Conservation (phyloP, 106 monocot species). For the Dendrobium huoshanense region DNA sequence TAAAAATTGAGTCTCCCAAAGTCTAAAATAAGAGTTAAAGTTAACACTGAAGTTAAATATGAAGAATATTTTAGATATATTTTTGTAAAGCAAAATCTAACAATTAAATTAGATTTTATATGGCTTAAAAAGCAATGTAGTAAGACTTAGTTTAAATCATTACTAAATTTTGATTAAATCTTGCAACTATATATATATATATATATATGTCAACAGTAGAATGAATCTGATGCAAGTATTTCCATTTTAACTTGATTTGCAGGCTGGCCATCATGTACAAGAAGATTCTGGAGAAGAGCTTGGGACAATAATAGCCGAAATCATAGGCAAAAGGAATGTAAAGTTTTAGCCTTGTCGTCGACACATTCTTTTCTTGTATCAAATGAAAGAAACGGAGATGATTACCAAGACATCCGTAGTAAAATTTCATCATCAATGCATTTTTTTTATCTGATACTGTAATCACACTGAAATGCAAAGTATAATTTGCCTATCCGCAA, state of each 20-base stretch:
- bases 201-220: neutral
- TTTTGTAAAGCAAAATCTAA: too few species aligned
- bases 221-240: neutral
- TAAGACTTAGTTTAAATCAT: neutral
- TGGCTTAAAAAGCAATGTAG: too few species aligned
- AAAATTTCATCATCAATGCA: neutral
- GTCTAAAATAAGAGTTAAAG: too few species aligned
- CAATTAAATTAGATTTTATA: too few species aligned
- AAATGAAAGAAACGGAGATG: neutral
- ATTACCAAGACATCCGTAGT: neutral
- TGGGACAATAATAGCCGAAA: conserved; percentile 44
- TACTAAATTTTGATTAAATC: neutral
- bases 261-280: conserved; percentile 95
- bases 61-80: too few species aligned
- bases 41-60: too few species aligned
- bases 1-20: too few species aligned
- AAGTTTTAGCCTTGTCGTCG: neutral
- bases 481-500: neutral
- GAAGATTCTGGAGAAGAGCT: conserved; percentile 90
- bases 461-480: neutral
- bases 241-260: conserved; percentile 6
- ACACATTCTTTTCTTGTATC: neutral
- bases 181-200: too few species aligned
- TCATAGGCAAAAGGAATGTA: conserved; percentile 14
- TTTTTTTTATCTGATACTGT: too few species aligned